Conservation (phyloP, 768 basidiomycete genomes). For the Agaricus blazei region DNA sequence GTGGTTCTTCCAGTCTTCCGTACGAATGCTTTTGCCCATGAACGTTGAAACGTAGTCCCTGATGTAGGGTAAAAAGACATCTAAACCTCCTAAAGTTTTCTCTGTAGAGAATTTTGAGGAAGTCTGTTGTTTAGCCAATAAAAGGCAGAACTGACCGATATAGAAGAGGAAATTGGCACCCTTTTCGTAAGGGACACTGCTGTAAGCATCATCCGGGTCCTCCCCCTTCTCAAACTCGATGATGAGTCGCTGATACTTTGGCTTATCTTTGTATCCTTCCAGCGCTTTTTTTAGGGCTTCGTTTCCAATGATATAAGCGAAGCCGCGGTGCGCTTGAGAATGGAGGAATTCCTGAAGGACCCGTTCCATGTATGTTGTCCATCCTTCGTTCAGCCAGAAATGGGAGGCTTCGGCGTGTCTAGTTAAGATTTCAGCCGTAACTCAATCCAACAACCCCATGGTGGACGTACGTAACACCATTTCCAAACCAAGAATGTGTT, state of each 20-base stretch:
- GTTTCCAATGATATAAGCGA: conserved; percentile 73
- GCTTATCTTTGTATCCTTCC: conserved; percentile 48
- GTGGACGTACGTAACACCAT: conserved; percentile 63
- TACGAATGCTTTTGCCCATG: conserved; percentile 79
- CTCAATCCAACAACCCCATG: background rate
- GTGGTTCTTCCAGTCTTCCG: conserved; percentile 78
- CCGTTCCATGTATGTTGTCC: conserved; percentile 92
- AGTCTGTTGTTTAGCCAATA: background rate
- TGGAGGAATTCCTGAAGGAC: conserved; percentile 66
- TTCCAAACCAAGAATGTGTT: conserved; percentile 91
- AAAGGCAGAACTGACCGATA: conserved; percentile 47
- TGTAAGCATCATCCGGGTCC: conserved; percentile 76
- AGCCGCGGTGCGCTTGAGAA: conserved; percentile 71
- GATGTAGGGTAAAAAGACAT: conserved; percentile 81
- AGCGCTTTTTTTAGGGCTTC: conserved; percentile 72
- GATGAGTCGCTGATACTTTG: conserved; percentile 77
- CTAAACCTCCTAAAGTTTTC: conserved; percentile 70
- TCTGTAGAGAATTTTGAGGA: conserved; percentile 33
- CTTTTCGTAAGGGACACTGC: conserved; percentile 79
- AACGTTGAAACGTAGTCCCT: conserved; percentile 79
- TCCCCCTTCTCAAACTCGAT: conserved; percentile 70
- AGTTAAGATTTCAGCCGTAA: background rate
- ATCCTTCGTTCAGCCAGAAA: conserved; percentile 91
- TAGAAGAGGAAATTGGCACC: conserved; percentile 85
- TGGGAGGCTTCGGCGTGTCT: conserved; percentile 70